These are phyloP conservation scores for Dicorynia guianensis DNA, from an alignment of 306 rosid species.

Conservation along the genomic window DNA sequence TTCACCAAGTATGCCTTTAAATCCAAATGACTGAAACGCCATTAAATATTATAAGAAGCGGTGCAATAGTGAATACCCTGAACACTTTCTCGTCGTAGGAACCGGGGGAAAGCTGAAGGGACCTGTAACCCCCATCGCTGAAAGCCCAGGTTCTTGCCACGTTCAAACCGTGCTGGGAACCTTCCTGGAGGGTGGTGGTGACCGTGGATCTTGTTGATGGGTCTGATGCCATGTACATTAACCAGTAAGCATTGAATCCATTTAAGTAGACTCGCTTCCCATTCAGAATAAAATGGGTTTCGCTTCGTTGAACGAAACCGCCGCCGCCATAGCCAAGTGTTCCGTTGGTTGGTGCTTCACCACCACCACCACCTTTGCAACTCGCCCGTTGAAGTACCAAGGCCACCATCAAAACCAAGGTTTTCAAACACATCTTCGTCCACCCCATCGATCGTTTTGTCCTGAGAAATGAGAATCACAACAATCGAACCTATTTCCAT, in stretches of 20 bases:
- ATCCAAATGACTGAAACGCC: too few species aligned
- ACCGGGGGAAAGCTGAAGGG: constrained; percentile 33
- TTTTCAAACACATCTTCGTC: too few species aligned
- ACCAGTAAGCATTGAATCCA: constrained; percentile 56
- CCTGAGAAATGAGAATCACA: neutral
- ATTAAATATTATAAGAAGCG: too few species aligned
- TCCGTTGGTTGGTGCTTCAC: neutral
- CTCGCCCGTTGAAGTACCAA: neutral
- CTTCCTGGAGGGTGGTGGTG: constrained; percentile 19
- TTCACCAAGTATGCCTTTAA: too few species aligned
- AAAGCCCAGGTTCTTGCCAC: constrained; percentile 35
- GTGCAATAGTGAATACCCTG: neutral
- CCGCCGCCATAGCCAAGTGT: neutral
- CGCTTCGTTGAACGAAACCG: constrained; percentile 31
- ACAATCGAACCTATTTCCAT: too few species aligned
- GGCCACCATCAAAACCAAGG: neutral
- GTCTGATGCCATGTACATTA: constrained; percentile 50
- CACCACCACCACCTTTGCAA: neutral
- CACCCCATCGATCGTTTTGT: neutral
- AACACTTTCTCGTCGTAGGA: constrained; percentile 11
- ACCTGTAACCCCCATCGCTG: constrained; percentile 23
- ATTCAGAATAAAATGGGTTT: constrained; percentile 37
- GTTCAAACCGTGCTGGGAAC: neutral
- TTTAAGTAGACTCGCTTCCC: constrained; percentile 40
- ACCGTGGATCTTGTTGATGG: constrained; percentile 39